Base-by-base conservation (phyloP, 495 filamentous ascomycete species). In the Hyaloscypha bicolor region DNA sequence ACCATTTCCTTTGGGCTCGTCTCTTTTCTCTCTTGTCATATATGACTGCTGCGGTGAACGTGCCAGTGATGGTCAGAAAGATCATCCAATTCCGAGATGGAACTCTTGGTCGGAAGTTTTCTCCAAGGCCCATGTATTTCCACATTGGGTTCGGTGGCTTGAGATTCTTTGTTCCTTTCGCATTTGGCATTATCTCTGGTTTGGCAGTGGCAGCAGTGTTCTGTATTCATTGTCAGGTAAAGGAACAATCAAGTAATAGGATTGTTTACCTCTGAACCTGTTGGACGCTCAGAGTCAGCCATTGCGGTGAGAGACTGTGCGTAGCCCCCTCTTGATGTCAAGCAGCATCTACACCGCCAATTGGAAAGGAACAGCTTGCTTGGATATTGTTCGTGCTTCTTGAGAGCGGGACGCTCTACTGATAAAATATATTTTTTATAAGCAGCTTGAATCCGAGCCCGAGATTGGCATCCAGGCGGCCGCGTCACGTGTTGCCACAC, bases 1-100 rank as follows among this genome's bases (percentile, higher is more conserved):
- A 85, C 95, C 95, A 99, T 79, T 93, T 94, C 64, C 89, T 82
- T 58, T 94, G 94, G 14, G 85, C 85, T 60, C 88, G 87, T 63
- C 87, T 90, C 79, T 94, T 97, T 77, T 97, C 89, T 42, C 90
- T 85, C 69, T 93, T 92, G 79, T 99, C 95, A 80, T 98, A 97
- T 70, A 92, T 82, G 57, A 97, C 77, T 12, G 91, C 89, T 8
- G 84, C 87, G 0, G 90, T 87, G 70, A 97, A 90, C 39, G 91
- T 87, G 33, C 88, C 88, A 16, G 89, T 89, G 69, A 98, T 77
- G 21, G 90, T 80, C 73, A 94, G 82, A 81, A 99, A 98, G 70
- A 99, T 97, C 79, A 92, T 86, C 95, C 95, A 99, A 75, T 98
- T 98, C 32, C 96, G 89, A 14, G 95, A 99, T 22, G 95, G 95